Percentiles rank a stretch among this genome's conserved stretches.
Evolutionary conservation across 345 rosid genomes (phyloP).

Genomic region (Kandelia obovata): DNA sequence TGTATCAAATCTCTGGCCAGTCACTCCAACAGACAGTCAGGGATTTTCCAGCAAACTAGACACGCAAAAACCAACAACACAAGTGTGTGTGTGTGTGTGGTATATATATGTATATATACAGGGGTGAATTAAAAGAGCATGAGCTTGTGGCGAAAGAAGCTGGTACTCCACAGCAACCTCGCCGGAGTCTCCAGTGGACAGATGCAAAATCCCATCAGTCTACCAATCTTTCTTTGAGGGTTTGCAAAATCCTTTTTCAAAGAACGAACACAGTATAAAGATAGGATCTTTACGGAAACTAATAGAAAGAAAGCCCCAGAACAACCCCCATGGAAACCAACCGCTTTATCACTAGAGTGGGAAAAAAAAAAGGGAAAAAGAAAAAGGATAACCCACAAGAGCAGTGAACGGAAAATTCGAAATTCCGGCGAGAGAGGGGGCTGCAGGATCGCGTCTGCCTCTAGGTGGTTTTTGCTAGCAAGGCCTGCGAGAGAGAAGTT

Average conservation of each 20-base stretch:
- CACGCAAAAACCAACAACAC: not conserved
- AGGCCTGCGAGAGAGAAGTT: slow-evolving; percentile 7
- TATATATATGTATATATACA: not conserved
- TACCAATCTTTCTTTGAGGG: not conserved
- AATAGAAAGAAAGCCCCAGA: not conserved
- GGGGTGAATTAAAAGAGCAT: slow-evolving; percentile 53
- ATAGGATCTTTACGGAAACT: not conserved
- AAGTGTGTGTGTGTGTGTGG: not conserved
- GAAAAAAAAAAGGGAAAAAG: not conserved
- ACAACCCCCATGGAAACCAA: slow-evolving; percentile 1
- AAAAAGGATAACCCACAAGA: not conserved
- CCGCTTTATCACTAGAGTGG: not conserved
- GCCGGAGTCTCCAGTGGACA: slow-evolving; percentile 81
- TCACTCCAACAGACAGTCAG: not conserved
- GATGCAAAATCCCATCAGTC: slow-evolving; percentile 81
- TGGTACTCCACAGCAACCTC: slow-evolving; percentile 88
- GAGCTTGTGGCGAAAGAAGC: slow-evolving; percentile 96
- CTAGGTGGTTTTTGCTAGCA: slow-evolving; percentile 28
- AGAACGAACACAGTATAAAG: not conserved
- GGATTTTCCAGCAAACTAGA: not conserved
- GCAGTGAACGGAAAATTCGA: slow-evolving; percentile 15
- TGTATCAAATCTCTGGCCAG: slow-evolving; percentile 11
- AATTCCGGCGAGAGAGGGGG: slow-evolving; percentile 23
- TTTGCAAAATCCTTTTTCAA: not conserved
- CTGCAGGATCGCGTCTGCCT: slow-evolving; percentile 8